Conservation (phyloP, 495 filamentous ascomycete genomes). For the Xylaria curta region DNA sequence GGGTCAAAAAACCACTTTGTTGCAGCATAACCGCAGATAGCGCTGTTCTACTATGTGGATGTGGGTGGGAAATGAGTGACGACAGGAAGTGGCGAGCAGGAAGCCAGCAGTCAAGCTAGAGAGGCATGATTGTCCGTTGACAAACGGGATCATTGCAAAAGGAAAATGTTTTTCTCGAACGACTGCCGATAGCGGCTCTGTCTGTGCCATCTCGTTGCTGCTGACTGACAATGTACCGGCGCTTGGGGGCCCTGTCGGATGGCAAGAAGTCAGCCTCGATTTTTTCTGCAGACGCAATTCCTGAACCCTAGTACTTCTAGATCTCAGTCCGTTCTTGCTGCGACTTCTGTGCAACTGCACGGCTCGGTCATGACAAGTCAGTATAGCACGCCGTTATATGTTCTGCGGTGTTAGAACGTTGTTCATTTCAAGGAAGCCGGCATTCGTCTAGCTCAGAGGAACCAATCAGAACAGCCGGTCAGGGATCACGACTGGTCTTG, state of each 20-base stretch:
- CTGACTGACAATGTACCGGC: not conserved
- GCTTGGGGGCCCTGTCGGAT: not conserved
- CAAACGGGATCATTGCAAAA: not conserved
- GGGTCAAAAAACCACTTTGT: constrained; percentile 22
- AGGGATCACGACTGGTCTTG: constrained; percentile 19
- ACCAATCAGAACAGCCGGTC: constrained; percentile 1
- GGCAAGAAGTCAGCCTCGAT: not conserved
- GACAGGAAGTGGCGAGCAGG: constrained; percentile 15
- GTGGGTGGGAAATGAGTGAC: constrained; percentile 9
- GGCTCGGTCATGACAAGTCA: constrained; percentile 11
- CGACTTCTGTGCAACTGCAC: constrained; percentile 21
- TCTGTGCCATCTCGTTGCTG: not conserved
- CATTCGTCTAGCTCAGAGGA: constrained; percentile 9
- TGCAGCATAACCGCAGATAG: constrained; percentile 24
- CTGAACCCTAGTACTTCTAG: constrained; percentile 17
- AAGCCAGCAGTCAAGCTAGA: constrained; percentile 5
- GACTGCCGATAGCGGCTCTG: not conserved
- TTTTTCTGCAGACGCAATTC: not conserved
- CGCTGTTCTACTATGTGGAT: constrained; percentile 10
- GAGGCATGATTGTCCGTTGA: constrained; percentile 13
- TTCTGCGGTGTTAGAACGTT: constrained; percentile 21
- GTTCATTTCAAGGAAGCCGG: constrained; percentile 20
- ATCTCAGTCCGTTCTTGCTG: constrained; percentile 6
- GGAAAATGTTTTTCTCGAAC: not conserved
- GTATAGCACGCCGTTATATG: not conserved